Base-by-base conservation (phyloP, 257 asterid species). In the Voacanga thouarsii region DNA sequence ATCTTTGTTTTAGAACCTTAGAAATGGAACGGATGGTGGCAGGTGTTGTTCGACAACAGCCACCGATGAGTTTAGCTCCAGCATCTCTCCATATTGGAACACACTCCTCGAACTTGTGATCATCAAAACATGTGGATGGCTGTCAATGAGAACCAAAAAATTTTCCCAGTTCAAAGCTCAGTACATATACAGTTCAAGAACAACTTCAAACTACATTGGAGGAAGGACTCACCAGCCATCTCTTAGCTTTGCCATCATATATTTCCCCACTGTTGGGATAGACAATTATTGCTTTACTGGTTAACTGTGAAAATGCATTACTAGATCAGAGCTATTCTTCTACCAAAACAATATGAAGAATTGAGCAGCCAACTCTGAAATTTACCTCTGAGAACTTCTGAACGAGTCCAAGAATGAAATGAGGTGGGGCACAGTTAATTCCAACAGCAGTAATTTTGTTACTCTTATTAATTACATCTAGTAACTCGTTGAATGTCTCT, bases 381-480 rank as follows among this genome's bases (percentile, higher is more conserved):
- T 4, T 75, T 85, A 92, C 98, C 94, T 87, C 77, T 80, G 82
- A 87, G 87, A 94, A 89, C 79, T 79, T 87, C 82, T 87, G 89
- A 51, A 92, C 83, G 15, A 94, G 94, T 77, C 77, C 85, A 23
- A 88, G 86, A 75, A 94, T 84, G 81, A 90, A 92, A 28, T 94
- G 98, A 33, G 98, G 96, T 47, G 98, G 94, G 21, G 96, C 90
- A 57, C 97, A 94, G 61, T 94, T 94, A 67, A 94, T 88, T 33
- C 98, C 98, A 19, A 89, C 94, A 1, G 96, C 94, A 21, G 77
- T 28, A 49, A 92, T 89, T 74, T 39, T 88, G 78, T 84, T 72
- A 63, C 94, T 92, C 78, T 82, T 82, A 85, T 87, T 90, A 67
- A 92, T 80, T 1, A 89, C 50, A 4, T 81, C 77, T 15, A 92